A percentile compares a stretch with the other conserved stretches of the same genome.
Evolutionary conservation across 768 basidiomycete species (phyloP).

Genomic region (Collybia sordida): DNA sequence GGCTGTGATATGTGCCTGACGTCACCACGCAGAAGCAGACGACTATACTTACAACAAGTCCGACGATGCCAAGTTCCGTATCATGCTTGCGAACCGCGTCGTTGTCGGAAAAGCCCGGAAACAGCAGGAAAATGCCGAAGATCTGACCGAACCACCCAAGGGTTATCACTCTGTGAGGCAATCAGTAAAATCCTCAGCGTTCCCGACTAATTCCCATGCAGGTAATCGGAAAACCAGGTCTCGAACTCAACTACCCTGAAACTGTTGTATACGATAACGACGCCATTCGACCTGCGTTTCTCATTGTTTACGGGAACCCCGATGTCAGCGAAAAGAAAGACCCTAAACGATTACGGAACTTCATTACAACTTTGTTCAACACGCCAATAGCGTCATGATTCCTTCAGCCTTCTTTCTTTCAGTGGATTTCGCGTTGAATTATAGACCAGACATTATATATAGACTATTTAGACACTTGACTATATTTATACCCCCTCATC

Average conservation of each 20-base stretch:
- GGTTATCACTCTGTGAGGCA: constrained; percentile 59
- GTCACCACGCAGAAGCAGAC: constrained; percentile 52
- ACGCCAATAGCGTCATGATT: constrained; percentile 46
- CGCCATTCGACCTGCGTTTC: constrained; percentile 64
- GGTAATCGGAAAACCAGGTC: constrained; percentile 65
- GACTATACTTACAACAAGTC: constrained; percentile 53
- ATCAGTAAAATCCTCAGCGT: not conserved
- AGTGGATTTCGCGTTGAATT: constrained; percentile 12
- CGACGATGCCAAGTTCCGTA: constrained; percentile 41
- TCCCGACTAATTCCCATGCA: constrained; percentile 17
- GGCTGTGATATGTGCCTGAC: not conserved
- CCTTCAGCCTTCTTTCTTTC: constrained; percentile 6
- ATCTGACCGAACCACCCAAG: constrained; percentile 48
- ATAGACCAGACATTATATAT: constrained; percentile 1
- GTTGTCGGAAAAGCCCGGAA: constrained; percentile 60
- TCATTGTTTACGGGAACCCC: constrained; percentile 54
- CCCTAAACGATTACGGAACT: constrained; percentile 28
- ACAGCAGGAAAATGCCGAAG: constrained; percentile 46
- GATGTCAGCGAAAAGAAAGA: constrained; percentile 22
- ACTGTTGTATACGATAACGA: constrained; percentile 68
- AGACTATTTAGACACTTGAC: constrained; percentile 2
- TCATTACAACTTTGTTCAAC: constrained; percentile 43
- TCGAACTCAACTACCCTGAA: constrained; percentile 67
- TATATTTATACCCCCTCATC: not conserved
- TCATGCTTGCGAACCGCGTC: constrained; percentile 59